Evolutionary conservation across 2,329 filamentous ascomycete genomes (phyloP).

Genomic region (Penicillium sp.): DNA sequence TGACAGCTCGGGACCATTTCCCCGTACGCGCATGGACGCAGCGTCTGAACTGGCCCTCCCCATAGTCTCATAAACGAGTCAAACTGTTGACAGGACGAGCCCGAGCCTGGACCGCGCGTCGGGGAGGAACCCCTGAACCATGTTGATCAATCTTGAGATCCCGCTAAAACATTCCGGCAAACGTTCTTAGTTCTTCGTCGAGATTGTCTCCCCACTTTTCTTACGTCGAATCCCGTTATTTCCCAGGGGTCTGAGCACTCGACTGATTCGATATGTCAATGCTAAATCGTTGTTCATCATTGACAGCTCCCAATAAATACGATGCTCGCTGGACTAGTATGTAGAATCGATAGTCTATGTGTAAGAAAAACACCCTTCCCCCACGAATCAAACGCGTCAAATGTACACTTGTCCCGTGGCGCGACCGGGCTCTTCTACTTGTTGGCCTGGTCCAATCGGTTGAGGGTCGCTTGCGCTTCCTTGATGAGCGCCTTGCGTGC

Average conservation of each 20-base stretch:
- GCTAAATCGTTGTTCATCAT: background rate
- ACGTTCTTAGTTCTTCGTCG: background rate
- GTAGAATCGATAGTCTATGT: slow-evolving; percentile 14
- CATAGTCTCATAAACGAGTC: background rate
- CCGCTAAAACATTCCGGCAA: background rate
- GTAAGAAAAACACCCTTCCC: background rate
- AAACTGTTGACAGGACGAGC: background rate
- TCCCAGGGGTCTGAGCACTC: slow-evolving; percentile 7
- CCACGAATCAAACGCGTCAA: background rate
- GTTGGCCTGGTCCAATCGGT: slow-evolving; percentile 36
- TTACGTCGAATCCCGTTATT: background rate
- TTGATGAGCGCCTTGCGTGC: slow-evolving; percentile 48
- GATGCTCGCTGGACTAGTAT: background rate
- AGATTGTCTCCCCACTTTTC: background rate
- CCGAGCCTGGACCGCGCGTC: slow-evolving; percentile 6
- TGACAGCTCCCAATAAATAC: background rate
- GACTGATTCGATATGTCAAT: slow-evolving; percentile 5
- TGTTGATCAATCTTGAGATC: slow-evolving; percentile 7
- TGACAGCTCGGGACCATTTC: background rate
- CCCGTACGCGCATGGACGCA: background rate
- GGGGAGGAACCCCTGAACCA: slow-evolving; percentile 9
- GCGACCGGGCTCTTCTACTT: slow-evolving; percentile 8
- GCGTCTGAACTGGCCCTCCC: background rate
- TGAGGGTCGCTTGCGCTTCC: slow-evolving; percentile 42
- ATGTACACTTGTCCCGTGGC: slow-evolving; percentile 1